These are phyloP conservation scores for Mycena polygramma DNA, from an alignment of 768 basidiomycete species.

Conservation along the genomic window DNA sequence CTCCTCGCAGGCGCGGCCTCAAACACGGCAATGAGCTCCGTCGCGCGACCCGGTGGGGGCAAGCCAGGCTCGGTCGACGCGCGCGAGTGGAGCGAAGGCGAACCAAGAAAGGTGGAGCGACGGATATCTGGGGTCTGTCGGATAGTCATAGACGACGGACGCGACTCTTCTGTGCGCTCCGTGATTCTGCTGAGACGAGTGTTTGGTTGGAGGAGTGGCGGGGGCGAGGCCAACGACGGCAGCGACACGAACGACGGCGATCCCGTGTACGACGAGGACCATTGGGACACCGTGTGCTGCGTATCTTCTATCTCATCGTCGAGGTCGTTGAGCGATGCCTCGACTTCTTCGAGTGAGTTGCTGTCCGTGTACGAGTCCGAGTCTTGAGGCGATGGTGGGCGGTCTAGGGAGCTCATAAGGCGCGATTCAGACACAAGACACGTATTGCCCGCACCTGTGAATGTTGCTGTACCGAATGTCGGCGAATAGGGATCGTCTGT, in stretches of 20 bases:
- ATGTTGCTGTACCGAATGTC: slow-evolving; percentile 64
- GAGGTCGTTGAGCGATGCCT: slow-evolving; percentile 73
- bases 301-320: slow-evolving; percentile 77
- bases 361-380: slow-evolving; percentile 62
- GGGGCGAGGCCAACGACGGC: slow-evolving; percentile 54
- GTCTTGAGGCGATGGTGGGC: slow-evolving; percentile 42
- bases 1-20: slow-evolving; percentile 61
- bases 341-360: slow-evolving; percentile 79
- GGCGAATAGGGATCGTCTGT: slow-evolving; percentile 57
- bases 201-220: slow-evolving; percentile 50
- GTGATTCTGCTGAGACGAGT: slow-evolving; percentile 80
- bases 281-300: slow-evolving; percentile 74
- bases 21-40: slow-evolving; percentile 82
- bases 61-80: slow-evolving; percentile 71
- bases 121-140: slow-evolving; percentile 19
- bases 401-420: not conserved
- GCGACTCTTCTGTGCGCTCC: slow-evolving; percentile 81
- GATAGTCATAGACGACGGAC: slow-evolving; percentile 62
- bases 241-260: slow-evolving; percentile 62
- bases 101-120: slow-evolving; percentile 44
- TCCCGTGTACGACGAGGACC: slow-evolving; percentile 67
- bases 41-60: slow-evolving; percentile 71
- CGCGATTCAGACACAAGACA: not conserved
- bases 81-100: slow-evolving; percentile 62
- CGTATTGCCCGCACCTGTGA: slow-evolving; percentile 18